phyloP scores from a whole-genome alignment of 2,329 filamentous ascomycete genomes.

The Paracamarosporium sp. region DNA sequence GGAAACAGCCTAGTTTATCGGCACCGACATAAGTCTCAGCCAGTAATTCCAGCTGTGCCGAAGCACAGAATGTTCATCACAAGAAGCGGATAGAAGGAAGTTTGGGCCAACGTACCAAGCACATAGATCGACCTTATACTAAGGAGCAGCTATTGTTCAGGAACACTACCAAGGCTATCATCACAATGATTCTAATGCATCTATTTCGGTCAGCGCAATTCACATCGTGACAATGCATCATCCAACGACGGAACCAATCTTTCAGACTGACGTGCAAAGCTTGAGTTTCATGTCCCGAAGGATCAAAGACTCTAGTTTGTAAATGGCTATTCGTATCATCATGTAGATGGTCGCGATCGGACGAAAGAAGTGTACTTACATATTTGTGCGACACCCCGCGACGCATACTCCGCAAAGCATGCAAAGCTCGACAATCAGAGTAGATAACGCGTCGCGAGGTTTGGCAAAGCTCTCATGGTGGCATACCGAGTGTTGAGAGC shows the following conservation, averaged over 20 bases:
- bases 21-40: constrained; percentile 49
- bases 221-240: neutral
- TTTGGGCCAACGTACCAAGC: constrained; percentile 16
- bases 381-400: constrained; percentile 10
- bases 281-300: constrained; percentile 50
- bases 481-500: neutral
- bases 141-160: too few relatives aligned
- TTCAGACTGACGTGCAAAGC: constrained; percentile 55
- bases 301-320: constrained; percentile 57
- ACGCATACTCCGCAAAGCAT: neutral
- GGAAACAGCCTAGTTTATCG: constrained; percentile 51
- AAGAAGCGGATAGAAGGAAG: constrained; percentile 12
- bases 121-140: too few relatives aligned
- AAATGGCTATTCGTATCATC: constrained; percentile 51
- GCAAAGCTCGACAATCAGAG: neutral
- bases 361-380: constrained; percentile 12
- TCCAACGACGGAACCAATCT: constrained; percentile 16
- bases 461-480: neutral
- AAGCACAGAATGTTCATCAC: constrained; percentile 50
- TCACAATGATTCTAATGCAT: neutral
- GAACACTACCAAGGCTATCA: neutral
- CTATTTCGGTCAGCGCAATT: constrained; percentile 24
- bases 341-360: constrained; percentile 25
- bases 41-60: constrained; percentile 55
- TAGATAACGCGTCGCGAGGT: neutral